These are phyloP conservation scores for Bruguiera parviflora DNA, from an alignment of 345 rosid genomes.

Conservation along the genomic window DNA sequence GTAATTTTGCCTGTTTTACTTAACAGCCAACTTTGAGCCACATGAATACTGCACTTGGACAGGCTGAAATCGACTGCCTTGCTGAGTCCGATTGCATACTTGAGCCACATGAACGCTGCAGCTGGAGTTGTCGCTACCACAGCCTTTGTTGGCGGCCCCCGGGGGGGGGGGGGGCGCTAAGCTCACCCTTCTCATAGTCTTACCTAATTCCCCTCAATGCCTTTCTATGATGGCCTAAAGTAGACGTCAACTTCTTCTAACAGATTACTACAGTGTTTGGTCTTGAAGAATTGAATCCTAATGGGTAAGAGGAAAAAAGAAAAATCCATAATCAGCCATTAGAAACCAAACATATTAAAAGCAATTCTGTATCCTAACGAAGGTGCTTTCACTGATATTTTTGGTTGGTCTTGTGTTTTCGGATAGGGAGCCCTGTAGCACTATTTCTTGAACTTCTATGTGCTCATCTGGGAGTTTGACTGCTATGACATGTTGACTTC, in stretches of 20 bases:
- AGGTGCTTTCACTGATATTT: not conserved
- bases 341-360: not conserved
- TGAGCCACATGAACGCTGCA: slow-evolving; percentile 80
- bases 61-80: slow-evolving; percentile 64
- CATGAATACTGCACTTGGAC: slow-evolving; percentile 52
- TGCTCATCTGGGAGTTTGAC: slow-evolving; percentile 55
- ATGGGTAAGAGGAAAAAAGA: slow-evolving; percentile 41
- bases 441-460: slow-evolving; percentile 49
- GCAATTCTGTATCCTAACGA: not conserved
- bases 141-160: slow-evolving; percentile 53
- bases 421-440: slow-evolving; percentile 45
- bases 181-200: no score
- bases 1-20: not conserved
- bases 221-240: no score
- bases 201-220: no score
- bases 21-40: slow-evolving; percentile 74
- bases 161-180: slow-evolving; percentile 69
- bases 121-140: slow-evolving; percentile 59
- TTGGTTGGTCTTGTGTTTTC: not conserved
- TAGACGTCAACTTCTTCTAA: slow-evolving; percentile 5
- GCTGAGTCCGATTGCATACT: slow-evolving; percentile 82
- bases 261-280: slow-evolving; percentile 58
- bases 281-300: slow-evolving; percentile 75
- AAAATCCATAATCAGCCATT: not conserved
- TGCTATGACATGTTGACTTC: slow-evolving; percentile 69